Evolutionary conservation across 2,329 filamentous ascomycete species (phyloP), one percentile per base, ranked within the genome.

Genomic region (Hymenoscyphus scutula): DNA sequence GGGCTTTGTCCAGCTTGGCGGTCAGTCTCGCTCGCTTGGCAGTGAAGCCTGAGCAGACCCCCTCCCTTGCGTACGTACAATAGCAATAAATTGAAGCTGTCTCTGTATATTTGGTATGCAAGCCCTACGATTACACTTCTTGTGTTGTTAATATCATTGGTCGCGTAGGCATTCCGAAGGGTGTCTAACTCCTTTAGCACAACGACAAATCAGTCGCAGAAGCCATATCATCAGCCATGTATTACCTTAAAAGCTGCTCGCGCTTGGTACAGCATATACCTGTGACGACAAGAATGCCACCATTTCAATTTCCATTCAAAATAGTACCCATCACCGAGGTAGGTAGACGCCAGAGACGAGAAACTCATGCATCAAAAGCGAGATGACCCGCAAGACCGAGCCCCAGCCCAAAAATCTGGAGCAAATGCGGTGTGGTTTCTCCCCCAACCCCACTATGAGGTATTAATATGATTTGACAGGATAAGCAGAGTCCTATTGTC

Each of bases 401-500:
- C n/a, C 19, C n/a, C n/a, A 10, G 41, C 41, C 41, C n/a, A 10
- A 23, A 23, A 13, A 10, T 19, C 10, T 23, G 6, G 45, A 48
- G 27, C 29, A 19, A 25, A 57, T 57, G 55, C 53, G 53, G 55
- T 23, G 56, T 38, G 6, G 13, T 58, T 34, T 17, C 2, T 5
- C 15, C 38, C 38, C n/a, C 38, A 41, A 15, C 37, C 37, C 37
- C 34, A 17, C 27, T 13, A 19, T 58, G 56, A 58, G 56, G 56
- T 38, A 58, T 58, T 51, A 51, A 58, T 58, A 25, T 58, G 27
- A 58, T 58, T 58, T 25, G 56, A 32, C 37, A 15, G 23, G 38
- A 58, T 58, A 48, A 58, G 54, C n/a, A 56, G 53, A 19, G n/a
- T 25, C 10, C n/a, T 19, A 25, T 51, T 23, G 19, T 23, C 19